Conservation (phyloP, 176 grass and related monocot genomes). For the Luzula sylvatica region DNA sequence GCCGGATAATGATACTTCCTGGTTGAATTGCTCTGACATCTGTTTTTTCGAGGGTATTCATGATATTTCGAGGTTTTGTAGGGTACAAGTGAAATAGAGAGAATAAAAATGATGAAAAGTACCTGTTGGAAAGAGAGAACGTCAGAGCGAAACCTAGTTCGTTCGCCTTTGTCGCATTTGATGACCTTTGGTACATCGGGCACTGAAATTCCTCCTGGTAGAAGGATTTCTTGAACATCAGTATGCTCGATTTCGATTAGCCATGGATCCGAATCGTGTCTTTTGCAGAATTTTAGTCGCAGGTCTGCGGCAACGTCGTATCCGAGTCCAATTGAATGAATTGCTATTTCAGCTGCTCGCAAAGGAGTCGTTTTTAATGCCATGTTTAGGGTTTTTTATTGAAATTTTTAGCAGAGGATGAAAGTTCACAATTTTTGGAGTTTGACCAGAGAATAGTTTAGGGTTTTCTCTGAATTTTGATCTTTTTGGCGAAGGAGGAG, state of each 20-base stretch:
- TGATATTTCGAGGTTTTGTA: too few species aligned
- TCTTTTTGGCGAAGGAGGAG: too few species aligned
- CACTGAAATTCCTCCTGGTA: constrained; percentile 54
- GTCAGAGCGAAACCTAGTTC: constrained; percentile 67
- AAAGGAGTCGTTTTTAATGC: constrained; percentile 34
- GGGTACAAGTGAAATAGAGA: background rate
- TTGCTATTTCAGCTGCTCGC: constrained; percentile 39
- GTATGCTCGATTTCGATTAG: constrained; percentile 65
- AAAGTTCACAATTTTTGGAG: too few species aligned
- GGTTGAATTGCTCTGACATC: constrained; percentile 99
- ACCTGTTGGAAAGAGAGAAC: constrained; percentile 95
- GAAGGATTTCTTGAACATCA: constrained; percentile 45
- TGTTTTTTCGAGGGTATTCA: constrained; percentile 13
- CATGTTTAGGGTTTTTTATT: constrained; percentile 28
- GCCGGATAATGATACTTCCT: constrained; percentile 70
- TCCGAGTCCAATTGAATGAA: constrained; percentile 66
- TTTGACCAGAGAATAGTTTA: too few species aligned
- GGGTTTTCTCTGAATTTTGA: too few species aligned
- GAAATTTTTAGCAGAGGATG: too few species aligned
- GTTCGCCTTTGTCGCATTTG: constrained; percentile 90
- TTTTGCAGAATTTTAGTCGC: constrained; percentile 80
- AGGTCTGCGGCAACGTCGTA: constrained; percentile 68
- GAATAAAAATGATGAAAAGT: background rate
- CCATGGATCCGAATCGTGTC: constrained; percentile 27
- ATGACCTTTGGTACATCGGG: constrained; percentile 46